Evolutionary conservation across 1,284 basidiomycete species (phyloP).

Genomic region (Wallemia ichthyophaga): DNA sequence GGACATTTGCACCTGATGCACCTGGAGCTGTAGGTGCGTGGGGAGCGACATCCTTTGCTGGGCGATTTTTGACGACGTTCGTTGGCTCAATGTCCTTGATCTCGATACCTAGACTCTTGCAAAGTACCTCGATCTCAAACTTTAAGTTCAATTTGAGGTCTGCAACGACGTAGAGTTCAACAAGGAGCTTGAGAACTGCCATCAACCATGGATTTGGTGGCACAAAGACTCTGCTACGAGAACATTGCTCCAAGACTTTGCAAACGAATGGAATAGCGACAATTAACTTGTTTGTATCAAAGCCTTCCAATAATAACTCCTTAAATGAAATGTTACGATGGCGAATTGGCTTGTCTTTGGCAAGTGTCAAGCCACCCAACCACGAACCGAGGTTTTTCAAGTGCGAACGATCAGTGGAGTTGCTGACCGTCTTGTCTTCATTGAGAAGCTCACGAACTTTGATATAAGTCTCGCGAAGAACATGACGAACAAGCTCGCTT

Average conservation of each 20-base stretch:
- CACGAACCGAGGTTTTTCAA: slow-evolving; percentile 88
- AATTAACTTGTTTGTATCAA: slow-evolving; percentile 64
- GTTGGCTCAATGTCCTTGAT: slow-evolving; percentile 63
- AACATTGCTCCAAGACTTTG: slow-evolving; percentile 76
- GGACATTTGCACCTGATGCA: neutral
- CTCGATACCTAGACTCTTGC: slow-evolving; percentile 67
- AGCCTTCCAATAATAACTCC: slow-evolving; percentile 80
- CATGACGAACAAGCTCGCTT: slow-evolving; percentile 31
- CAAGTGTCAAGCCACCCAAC: slow-evolving; percentile 79
- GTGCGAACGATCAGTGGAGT: slow-evolving; percentile 51
- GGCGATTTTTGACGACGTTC: slow-evolving; percentile 37
- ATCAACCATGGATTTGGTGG: slow-evolving; percentile 97
- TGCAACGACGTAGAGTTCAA: slow-evolving; percentile 85
- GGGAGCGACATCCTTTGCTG: neutral
- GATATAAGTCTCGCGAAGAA: slow-evolving; percentile 74
- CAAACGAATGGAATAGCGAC: slow-evolving; percentile 96
- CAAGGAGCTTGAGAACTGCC: slow-evolving; percentile 68
- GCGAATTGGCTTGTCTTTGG: slow-evolving; percentile 67
- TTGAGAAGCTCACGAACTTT: slow-evolving; percentile 68
- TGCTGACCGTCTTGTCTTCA: slow-evolving; percentile 61
- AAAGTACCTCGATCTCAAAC: slow-evolving; percentile 94
- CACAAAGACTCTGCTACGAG: slow-evolving; percentile 66
- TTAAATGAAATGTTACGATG: slow-evolving; percentile 87
- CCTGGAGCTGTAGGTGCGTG: neutral
- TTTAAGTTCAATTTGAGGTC: slow-evolving; percentile 91